Evolutionary conservation across 331 rosid genomes (phyloP), one percentile per base, ranked within the genome.

Genomic region (Arachis monticola): DNA sequence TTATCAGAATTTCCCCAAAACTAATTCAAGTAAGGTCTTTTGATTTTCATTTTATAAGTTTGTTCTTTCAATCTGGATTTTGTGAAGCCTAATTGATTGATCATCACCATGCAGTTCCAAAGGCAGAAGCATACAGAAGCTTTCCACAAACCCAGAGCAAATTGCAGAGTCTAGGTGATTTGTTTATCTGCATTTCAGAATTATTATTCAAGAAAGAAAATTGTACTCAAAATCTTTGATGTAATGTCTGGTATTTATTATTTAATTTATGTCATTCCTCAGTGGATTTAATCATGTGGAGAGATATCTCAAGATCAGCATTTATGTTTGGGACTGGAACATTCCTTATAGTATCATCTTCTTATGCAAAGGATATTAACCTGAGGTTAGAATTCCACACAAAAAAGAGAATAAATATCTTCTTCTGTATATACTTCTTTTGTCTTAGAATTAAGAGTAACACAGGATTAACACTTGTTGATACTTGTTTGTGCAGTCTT

Each of bases 271-370:
- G 42, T 73, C 27, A 52, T 5, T 46, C 60, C 40, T 27, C 85
- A 88, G 93, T 87, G 75, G 96, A 88, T 72, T 86, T 90, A 60
- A 55, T 90, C 56, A 85, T 88, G 96, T 88, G 93, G 96, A 90
- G 83, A 71, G 91, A 90, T 35, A 65, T 87, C 67, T 82, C 88
- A 66, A 86, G 93, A 82, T 90, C 96, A 6, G 90, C 83, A n/a
- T 84, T 90, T 52, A 85, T 85, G 40, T 86, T 86, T 44, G 90
- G 89, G 62, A 59, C 80, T 56, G 96, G 96, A 61, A 79, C 89
- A 67, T 85, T 86, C 57, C 45, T 79, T 38, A 85, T 88, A 52
- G 31, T 76, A 65, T 83, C 89, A 14, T 90, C 93, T 59, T 85
- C 83, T 63, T 90, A 88, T 75, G 81, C 86, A 27, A 80, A 69